A percentile compares a stretch with the other conserved stretches of the same genome.
phyloP scores from a whole-genome alignment of 306 rosid genomes.

The barrel medic (Medicago truncatula) region MtrunA17r5.0-ANR NC_053044.1:32936001-32936500 shows the following conservation, averaged over 20 bases:
- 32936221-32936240: no score
- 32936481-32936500: no score
- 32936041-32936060: background rate
- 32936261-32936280: no score
- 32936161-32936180: no score
- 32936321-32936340: slow-evolving; percentile 46
- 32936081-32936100: background rate
- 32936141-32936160: background rate
- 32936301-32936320: slow-evolving; percentile 53
- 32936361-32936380: slow-evolving; percentile 73
- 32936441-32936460: slow-evolving; percentile 35
- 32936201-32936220: background rate
- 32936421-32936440: slow-evolving; percentile 56
- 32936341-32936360: slow-evolving; percentile 17
- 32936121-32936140: background rate
- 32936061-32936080: background rate
- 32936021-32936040: slow-evolving; percentile 25
- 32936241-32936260: no score
- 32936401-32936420: slow-evolving; percentile 44
- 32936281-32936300: slow-evolving; percentile 56
- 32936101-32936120: no score
- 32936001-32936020: no score
- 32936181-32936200: background rate
- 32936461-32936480: background rate
- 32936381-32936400: slow-evolving; percentile 59